These are phyloP conservation scores for Yamagishiella unicocca DNA, from an alignment of 139 green algal species.

Conservation along the genomic window DNA sequence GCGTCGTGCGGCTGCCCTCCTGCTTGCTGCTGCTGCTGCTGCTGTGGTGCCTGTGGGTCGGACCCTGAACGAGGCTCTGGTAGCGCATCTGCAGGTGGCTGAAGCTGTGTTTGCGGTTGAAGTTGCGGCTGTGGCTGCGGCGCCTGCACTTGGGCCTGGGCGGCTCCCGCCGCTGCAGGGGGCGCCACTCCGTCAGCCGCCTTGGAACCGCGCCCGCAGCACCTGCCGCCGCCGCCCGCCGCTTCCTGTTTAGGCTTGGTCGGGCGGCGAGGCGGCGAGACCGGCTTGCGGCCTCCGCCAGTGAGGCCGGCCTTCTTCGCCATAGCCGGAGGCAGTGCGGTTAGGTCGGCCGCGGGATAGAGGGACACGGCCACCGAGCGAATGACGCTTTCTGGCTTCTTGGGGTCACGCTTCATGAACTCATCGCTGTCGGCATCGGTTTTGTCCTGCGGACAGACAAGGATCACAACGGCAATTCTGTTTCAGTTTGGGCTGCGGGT, in stretches of 20 bases:
- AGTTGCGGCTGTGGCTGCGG: not conserved
- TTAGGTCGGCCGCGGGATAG: constrained; percentile 11
- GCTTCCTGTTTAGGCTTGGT: not conserved
- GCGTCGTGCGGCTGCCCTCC: not conserved
- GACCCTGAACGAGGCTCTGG: not conserved
- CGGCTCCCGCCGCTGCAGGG: not conserved
- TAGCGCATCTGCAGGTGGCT: not conserved
- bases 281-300: not conserved
- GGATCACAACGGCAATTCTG: too few species aligned
- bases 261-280: not conserved
- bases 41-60: not conserved
- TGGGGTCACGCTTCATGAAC: constrained; percentile 34
- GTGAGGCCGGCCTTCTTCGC: not conserved
- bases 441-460: constrained; percentile 3
- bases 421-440: constrained; percentile 34
- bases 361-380: constrained; percentile 19
- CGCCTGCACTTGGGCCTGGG: not conserved
- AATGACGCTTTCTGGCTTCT: constrained; percentile 26
- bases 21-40: not conserved
- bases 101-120: not conserved
- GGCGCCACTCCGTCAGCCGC: not conserved
- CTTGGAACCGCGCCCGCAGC: not conserved
- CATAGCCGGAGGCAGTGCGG: not conserved
- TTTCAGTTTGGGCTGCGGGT: too few species aligned
- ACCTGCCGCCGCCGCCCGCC: not conserved